Percentiles rank a stretch among this genome's conserved stretches.
Evolutionary conservation across 2,329 filamentous ascomycete genomes (phyloP).

Genomic region (Seiridium unicorne): DNA sequence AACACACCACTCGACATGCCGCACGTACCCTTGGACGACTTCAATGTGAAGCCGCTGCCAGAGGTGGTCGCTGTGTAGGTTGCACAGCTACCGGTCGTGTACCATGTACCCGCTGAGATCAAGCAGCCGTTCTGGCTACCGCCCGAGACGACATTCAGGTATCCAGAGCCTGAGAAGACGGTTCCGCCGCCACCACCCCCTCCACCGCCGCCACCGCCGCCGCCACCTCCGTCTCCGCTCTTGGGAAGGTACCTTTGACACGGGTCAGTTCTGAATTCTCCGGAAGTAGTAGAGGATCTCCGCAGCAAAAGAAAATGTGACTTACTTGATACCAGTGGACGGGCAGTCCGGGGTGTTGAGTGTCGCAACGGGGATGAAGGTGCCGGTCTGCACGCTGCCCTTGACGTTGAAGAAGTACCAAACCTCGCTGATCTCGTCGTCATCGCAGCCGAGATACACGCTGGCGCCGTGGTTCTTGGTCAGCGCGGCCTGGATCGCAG

Average conservation of each 20-base stretch:
- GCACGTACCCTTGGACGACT: slow-evolving; percentile 58
- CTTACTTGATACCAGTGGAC: slow-evolving; percentile 13
- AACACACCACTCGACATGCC: slow-evolving; percentile 52
- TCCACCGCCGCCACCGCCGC: background rate
- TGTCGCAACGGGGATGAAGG: slow-evolving; percentile 37
- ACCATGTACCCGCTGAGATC: slow-evolving; percentile 67
- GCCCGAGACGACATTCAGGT: slow-evolving; percentile 52
- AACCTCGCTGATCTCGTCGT: slow-evolving; percentile 43
- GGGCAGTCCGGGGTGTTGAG: slow-evolving; percentile 8
- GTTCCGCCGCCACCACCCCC: slow-evolving; percentile 13
- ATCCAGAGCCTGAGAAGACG: slow-evolving; percentile 52
- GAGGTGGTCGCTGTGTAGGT: slow-evolving; percentile 56
- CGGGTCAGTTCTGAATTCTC: background rate
- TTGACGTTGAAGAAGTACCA: slow-evolving; percentile 64
- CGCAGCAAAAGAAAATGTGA: background rate
- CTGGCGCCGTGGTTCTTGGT: slow-evolving; percentile 47
- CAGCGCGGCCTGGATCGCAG: slow-evolving; percentile 59
- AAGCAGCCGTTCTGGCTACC: slow-evolving; percentile 60
- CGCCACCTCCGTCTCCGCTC: slow-evolving; percentile 11
- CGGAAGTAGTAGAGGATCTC: background rate
- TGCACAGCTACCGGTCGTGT: slow-evolving; percentile 64
- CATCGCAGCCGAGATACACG: slow-evolving; percentile 57
- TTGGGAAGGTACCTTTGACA: slow-evolving; percentile 17
- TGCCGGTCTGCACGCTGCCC: slow-evolving; percentile 57
- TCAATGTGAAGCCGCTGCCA: slow-evolving; percentile 51